Evolutionary conservation across 1,284 basidiomycete species (phyloP).

Genomic region (Tilletia indica): DNA sequence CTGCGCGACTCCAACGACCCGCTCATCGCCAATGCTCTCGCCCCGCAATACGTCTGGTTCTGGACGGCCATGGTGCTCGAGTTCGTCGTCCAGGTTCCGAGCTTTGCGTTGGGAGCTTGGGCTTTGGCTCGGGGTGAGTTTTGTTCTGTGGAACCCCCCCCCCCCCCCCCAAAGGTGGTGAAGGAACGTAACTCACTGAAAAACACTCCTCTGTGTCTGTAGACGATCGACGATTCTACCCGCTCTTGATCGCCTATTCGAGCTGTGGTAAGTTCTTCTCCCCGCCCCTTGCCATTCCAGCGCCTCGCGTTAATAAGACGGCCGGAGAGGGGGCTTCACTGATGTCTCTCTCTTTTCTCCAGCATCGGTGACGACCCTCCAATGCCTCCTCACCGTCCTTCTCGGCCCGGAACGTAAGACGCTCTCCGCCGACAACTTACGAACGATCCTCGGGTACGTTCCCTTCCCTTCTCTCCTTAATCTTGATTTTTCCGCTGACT

Average conservation of each 20-base stretch:
- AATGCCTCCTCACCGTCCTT: slow-evolving; percentile 26
- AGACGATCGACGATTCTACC: slow-evolving; percentile 28
- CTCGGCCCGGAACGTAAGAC: slow-evolving; percentile 23
- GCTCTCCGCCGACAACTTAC: slow-evolving; percentile 23
- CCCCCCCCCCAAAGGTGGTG: neutral
- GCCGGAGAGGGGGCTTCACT: neutral
- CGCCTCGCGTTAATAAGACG: no score
- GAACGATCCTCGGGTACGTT: slow-evolving; percentile 26
- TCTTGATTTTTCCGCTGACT: neutral
- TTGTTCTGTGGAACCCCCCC: no score
- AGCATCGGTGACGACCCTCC: slow-evolving; percentile 28
- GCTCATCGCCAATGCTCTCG: slow-evolving; percentile 23
- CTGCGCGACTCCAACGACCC: slow-evolving; percentile 25
- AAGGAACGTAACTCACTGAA: neutral
- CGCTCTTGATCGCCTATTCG: slow-evolving; percentile 25
- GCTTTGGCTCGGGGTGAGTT: slow-evolving; percentile 22
- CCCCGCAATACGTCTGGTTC: slow-evolving; percentile 27
- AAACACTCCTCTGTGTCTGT: neutral
- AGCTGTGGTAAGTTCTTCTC: slow-evolving; percentile 17
- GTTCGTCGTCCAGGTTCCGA: slow-evolving; percentile 28
- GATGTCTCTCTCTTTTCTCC: neutral
- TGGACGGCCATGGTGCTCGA: slow-evolving; percentile 26
- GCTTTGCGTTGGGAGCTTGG: slow-evolving; percentile 25
- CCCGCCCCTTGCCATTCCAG: no score
- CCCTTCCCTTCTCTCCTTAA: neutral